Conservation (phyloP, 1,284 basidiomycete genomes). For the Mycena sp. region DNA sequence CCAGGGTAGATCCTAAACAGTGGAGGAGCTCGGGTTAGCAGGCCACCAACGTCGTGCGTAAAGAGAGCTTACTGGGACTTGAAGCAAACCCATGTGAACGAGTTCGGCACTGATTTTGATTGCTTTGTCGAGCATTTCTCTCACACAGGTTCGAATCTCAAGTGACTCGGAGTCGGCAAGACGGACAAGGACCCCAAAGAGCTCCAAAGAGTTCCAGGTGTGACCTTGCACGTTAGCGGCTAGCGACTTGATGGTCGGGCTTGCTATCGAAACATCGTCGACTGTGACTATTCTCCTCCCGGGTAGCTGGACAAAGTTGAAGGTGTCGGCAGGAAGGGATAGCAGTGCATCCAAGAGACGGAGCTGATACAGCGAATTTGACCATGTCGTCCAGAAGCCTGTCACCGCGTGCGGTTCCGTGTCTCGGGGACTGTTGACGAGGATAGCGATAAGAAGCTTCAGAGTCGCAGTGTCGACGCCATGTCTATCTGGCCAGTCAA, state of each 20-base stretch:
- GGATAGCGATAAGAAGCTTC: constrained; percentile 82
- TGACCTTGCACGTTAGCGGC: constrained; percentile 89
- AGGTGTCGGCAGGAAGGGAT: constrained; percentile 88
- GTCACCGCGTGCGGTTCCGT: constrained; percentile 78
- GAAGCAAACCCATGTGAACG: constrained; percentile 92
- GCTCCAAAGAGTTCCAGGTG: constrained; percentile 94
- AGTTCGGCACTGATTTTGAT: constrained; percentile 94
- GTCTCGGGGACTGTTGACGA: constrained; percentile 77
- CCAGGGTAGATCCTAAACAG: constrained; percentile 78
- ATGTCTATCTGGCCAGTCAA: constrained; percentile 80
- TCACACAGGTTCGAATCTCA: constrained; percentile 79
- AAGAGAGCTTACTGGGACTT: constrained; percentile 76
- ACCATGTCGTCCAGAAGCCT: constrained; percentile 88
- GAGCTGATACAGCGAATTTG: constrained; percentile 87
- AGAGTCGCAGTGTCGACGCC: constrained; percentile 86
- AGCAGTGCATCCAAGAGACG: constrained; percentile 89
- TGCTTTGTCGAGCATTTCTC: constrained; percentile 93
- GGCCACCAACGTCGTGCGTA: not conserved
- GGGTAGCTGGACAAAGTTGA: constrained; percentile 89
- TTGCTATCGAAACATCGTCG: constrained; percentile 84
- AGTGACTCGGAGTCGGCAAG: constrained; percentile 75
- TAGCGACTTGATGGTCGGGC: constrained; percentile 87
- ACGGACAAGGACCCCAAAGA: constrained; percentile 89
- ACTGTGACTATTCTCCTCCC: constrained; percentile 84
- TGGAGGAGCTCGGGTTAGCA: not conserved